Evolutionary conservation across 2,329 filamentous ascomycete species (phyloP).

Genomic region (Phoma herbarum): DNA sequence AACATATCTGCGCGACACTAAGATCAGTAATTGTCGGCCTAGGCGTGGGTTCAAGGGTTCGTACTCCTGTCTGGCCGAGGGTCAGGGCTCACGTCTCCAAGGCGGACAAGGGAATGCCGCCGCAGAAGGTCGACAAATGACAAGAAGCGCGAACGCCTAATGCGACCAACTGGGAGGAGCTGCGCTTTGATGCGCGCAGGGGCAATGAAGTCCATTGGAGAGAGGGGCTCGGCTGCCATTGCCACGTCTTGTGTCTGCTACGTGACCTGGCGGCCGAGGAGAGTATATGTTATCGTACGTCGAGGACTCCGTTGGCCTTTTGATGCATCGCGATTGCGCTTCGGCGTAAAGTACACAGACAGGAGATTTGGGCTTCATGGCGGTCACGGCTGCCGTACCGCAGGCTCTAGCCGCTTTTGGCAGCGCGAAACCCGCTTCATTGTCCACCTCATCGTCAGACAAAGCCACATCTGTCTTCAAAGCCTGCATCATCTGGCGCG

Average conservation of each 20-base stretch:
- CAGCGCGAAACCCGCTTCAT: conserved; percentile 24
- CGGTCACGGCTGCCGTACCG: conserved; percentile 24
- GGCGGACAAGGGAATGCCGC: conserved; percentile 79
- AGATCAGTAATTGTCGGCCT: conserved; percentile 44
- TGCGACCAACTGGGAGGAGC: conserved; percentile 84
- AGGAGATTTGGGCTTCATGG: conserved; percentile 35
- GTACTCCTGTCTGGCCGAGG: conserved; percentile 84
- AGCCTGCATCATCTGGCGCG: conserved; percentile 10
- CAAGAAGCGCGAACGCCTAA: conserved; percentile 81
- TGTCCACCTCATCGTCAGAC: conserved; percentile 13
- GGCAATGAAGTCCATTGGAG: conserved; percentile 72
- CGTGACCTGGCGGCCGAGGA: conserved; percentile 31
- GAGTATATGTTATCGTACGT: conserved; percentile 32
- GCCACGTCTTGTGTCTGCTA: conserved; percentile 58
- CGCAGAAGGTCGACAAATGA: conserved; percentile 81
- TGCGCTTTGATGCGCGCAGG: conserved; percentile 90
- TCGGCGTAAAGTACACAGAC: conserved; percentile 29
- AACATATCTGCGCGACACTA: conserved; percentile 76
- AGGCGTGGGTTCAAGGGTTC: conserved; percentile 43
- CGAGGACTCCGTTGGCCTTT: conserved; percentile 11
- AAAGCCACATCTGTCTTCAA: background rate
- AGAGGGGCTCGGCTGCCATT: conserved; percentile 89
- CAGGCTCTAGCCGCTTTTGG: conserved; percentile 20
- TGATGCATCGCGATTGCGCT: conserved; percentile 27
- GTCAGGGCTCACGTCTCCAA: conserved; percentile 88